Evolutionary conservation across 805 yeast genomes (phyloP).

Genomic region (Osmozyma mogii): DNA sequence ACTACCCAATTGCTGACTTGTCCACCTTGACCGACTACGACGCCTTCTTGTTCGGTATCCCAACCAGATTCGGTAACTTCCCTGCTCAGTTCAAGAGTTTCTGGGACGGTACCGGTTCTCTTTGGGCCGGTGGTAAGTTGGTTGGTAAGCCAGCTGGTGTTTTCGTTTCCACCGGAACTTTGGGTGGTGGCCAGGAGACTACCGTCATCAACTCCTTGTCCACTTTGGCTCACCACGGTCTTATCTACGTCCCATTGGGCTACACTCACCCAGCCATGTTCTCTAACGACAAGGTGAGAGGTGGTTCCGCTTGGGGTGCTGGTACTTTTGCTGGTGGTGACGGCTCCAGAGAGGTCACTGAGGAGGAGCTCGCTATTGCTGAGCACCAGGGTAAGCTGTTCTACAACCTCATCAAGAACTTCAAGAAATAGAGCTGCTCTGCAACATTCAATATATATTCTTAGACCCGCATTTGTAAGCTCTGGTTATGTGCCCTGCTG

Average conservation of each 20-base stretch:
- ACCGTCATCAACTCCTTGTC: slow-evolving; percentile 56
- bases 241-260: slow-evolving; percentile 72
- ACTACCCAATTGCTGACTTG: slow-evolving; percentile 38
- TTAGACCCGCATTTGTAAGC: too few species aligned
- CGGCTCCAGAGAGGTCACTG: slow-evolving; percentile 64
- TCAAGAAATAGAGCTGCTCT: not conserved
- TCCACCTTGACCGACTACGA: slow-evolving; percentile 57
- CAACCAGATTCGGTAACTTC: slow-evolving; percentile 69
- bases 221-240: slow-evolving; percentile 66
- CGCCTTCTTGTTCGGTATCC: slow-evolving; percentile 69
- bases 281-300: slow-evolving; percentile 60
- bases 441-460: not conserved
- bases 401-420: slow-evolving; percentile 28
- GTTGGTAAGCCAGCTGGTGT: slow-evolving; percentile 69
- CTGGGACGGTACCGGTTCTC: slow-evolving; percentile 70
- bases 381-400: slow-evolving; percentile 61
- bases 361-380: slow-evolving; percentile 59
- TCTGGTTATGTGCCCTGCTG: too few species aligned
- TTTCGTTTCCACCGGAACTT: slow-evolving; percentile 63
- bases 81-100: slow-evolving; percentile 73
- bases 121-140: slow-evolving; percentile 67
- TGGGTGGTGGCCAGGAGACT: slow-evolving; percentile 74
- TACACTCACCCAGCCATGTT: slow-evolving; percentile 53
- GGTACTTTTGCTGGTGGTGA: slow-evolving; percentile 71
- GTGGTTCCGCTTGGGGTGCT: slow-evolving; percentile 85